Evolutionary conservation across 2,329 filamentous ascomycete genomes (phyloP).

Genomic region (Nemania abortiva): DNA sequence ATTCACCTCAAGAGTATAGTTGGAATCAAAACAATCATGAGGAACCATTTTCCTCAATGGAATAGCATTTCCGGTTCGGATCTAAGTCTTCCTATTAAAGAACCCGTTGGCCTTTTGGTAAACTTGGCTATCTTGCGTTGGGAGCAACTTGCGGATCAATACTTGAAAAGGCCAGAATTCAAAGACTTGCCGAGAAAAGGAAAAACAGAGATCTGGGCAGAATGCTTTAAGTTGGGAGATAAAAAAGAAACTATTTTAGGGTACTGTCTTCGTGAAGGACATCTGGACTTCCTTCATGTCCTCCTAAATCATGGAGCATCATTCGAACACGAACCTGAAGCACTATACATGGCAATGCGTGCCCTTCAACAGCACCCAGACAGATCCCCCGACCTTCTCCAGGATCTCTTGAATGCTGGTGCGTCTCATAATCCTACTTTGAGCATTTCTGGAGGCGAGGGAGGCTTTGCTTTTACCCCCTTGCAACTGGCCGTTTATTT

Average conservation of each 20-base stretch:
- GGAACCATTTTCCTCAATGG: constrained; percentile 30
- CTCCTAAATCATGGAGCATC: constrained; percentile 32
- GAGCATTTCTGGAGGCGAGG: not conserved
- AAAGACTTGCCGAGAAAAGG: constrained; percentile 17
- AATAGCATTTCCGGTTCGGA: constrained; percentile 16
- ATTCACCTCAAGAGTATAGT: constrained; percentile 4
- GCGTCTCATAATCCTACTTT: constrained; percentile 28
- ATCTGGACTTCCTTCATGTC: constrained; percentile 26
- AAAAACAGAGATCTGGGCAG: constrained; percentile 24
- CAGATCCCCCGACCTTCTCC: constrained; percentile 4
- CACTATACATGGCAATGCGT: constrained; percentile 29
- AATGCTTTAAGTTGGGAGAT: too few relatives aligned
- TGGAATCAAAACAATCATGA: constrained; percentile 6
- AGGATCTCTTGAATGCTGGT: constrained; percentile 26
- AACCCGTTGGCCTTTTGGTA: constrained; percentile 24
- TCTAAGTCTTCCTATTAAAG: not conserved
- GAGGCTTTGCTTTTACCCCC: constrained; percentile 31
- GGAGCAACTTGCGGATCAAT: constrained; percentile 34
- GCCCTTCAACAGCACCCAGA: not conserved
- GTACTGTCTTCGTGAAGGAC: constrained; percentile 21
- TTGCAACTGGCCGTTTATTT: constrained; percentile 32
- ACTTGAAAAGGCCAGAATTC: constrained; percentile 23
- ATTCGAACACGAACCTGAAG: constrained; percentile 27
- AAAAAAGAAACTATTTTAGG: constrained; percentile 31
- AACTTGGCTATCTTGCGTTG: constrained; percentile 36